Evolutionary conservation across 139 green algal species (phyloP).

Genomic region (Yamagishiella unicocca): DNA sequence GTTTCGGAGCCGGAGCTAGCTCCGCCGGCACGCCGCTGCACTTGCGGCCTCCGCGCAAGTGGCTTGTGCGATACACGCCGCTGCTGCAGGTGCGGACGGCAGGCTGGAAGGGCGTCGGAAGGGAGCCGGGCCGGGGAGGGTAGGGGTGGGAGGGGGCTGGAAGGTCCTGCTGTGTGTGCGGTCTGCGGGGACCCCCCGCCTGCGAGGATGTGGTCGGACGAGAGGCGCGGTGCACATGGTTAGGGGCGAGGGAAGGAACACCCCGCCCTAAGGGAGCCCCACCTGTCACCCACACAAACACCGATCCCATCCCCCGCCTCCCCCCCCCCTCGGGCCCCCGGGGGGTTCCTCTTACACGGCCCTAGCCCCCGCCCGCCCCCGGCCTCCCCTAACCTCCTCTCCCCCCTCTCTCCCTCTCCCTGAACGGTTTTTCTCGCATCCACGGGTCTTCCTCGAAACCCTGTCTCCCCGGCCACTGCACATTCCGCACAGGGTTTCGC

Average conservation of each 20-base stretch:
- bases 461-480: too few species aligned
- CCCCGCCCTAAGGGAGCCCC: not conserved
- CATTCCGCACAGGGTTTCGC: constrained; percentile 9
- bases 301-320: not conserved
- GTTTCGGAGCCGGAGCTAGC: not conserved
- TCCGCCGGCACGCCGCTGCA: not conserved
- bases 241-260: not conserved
- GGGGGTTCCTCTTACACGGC: not conserved
- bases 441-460: too few species aligned
- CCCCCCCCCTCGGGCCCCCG: too few species aligned
- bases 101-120: not conserved
- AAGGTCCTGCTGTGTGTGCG: not conserved
- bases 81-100: not conserved
- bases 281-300: not conserved
- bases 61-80: constrained; percentile 32
- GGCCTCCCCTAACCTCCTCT: not conserved
- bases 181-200: not conserved
- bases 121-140: not conserved
- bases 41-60: constrained; percentile 29
- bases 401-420: not conserved
- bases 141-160: not conserved
- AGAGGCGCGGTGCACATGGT: not conserved
- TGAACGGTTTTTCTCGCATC: too few species aligned
- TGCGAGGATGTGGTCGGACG: not conserved
- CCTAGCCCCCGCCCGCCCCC: not conserved